Percentiles rank a stretch among this genome's conserved stretches.
These are phyloP conservation scores for Geotrichum australiense DNA, from an alignment of 1,139 yeast species.

Conservation along the genomic window DNA sequence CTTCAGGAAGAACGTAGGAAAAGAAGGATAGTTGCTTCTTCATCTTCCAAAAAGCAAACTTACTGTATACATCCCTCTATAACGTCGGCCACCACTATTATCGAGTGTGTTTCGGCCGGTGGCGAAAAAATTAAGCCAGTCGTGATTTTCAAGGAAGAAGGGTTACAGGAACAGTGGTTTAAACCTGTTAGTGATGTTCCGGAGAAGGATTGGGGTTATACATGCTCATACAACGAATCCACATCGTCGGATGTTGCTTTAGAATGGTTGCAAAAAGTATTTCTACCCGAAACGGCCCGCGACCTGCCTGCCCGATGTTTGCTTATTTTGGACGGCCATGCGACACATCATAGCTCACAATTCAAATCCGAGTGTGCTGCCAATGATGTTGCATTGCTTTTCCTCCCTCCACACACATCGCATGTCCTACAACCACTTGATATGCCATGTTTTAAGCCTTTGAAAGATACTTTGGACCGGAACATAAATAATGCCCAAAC, in stretches of 20 bases:
- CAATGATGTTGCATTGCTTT: background rate
- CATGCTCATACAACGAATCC: background rate
- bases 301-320: background rate
- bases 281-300: background rate
- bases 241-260: background rate
- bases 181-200: background rate
- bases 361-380: background rate
- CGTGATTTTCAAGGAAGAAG: background rate
- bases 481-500: background rate
- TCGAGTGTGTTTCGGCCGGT: background rate
- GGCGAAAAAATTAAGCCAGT: background rate
- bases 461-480: background rate
- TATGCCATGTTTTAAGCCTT: background rate
- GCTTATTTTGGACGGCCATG: background rate
- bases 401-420: background rate
- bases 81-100: background rate
- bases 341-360: background rate
- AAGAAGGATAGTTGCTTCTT: too few species aligned
- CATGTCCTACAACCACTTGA: conserved; percentile 1
- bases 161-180: background rate
- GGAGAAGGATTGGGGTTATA: background rate
- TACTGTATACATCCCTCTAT: too few species aligned
- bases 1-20: background rate
- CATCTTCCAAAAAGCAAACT: too few species aligned
- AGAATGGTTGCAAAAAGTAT: background rate